Conservation (phyloP, 371 early-diverging fungal species). For the Choanephora cucurbitarum region DNA sequence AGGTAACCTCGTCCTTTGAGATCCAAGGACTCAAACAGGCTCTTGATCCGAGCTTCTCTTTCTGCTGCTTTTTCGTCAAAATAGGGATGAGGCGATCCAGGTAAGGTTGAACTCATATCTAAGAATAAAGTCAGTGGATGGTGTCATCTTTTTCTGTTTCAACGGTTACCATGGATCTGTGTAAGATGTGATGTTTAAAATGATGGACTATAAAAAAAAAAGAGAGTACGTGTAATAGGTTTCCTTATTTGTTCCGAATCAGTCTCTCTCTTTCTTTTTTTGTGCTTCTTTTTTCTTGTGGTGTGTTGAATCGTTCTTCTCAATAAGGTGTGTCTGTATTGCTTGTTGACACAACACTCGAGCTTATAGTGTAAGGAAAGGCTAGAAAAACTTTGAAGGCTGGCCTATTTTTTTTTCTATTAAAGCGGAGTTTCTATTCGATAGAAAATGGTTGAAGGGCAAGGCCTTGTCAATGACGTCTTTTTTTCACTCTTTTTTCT, state of each 20-base stretch:
- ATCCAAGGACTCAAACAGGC: constrained; percentile 51
- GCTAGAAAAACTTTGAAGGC: constrained; percentile 1
- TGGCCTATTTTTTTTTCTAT: too few relatives aligned
- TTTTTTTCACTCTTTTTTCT: too few relatives aligned
- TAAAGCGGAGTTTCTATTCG: too few relatives aligned
- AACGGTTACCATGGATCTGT: not conserved
- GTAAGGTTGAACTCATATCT: constrained; percentile 21
- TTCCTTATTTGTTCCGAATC: not conserved
- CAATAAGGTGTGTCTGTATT: not conserved
- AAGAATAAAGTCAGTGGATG: not conserved
- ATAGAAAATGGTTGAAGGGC: not conserved
- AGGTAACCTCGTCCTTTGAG: constrained; percentile 43
- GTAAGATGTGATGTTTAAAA: not conserved
- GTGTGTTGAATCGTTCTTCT: not conserved
- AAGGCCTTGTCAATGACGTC: not conserved
- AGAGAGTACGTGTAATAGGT: too few relatives aligned
- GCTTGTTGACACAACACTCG: not conserved
- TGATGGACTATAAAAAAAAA: too few relatives aligned
- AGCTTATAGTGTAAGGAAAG: constrained; percentile 3
- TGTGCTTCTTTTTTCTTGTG: not conserved
- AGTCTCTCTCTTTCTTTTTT: too few relatives aligned
- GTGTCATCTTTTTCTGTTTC: not conserved
- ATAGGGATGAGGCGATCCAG: constrained; percentile 45
- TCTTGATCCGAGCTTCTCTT: constrained; percentile 48
- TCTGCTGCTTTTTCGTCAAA: constrained; percentile 51